A percentile compares a stretch with the other conserved stretches of the same genome.
Conservation (phyloP, 352 stramenopile genomes). For the Phytophthora podocarpi region DNA sequence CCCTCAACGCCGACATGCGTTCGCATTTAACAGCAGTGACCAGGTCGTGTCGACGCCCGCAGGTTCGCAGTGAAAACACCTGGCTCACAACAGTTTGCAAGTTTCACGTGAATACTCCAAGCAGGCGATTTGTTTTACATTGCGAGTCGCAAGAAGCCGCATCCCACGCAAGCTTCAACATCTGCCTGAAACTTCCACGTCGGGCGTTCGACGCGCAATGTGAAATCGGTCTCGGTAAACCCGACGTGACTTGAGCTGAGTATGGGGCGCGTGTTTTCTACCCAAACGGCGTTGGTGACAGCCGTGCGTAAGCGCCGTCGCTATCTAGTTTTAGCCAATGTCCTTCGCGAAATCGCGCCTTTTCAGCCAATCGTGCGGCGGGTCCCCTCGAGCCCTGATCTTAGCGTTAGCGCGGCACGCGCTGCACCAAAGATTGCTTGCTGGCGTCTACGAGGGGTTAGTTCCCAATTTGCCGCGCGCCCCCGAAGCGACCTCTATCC, state of each 20-base stretch:
- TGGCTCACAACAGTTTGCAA: constrained; percentile 6
- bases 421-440: constrained; percentile 26
- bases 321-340: constrained; percentile 34
- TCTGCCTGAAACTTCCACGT: constrained; percentile 35
- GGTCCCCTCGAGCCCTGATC: constrained; percentile 19
- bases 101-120: constrained; percentile 34
- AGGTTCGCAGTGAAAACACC: constrained; percentile 2
- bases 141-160: too few species aligned
- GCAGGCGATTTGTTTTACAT: constrained; percentile 25
- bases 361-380: constrained; percentile 29
- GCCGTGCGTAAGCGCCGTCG: constrained; percentile 48
- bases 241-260: constrained; percentile 18
- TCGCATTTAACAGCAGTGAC: constrained; percentile 31
- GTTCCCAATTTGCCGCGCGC: constrained; percentile 51
- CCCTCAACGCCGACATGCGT: too few species aligned
- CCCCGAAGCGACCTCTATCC: constrained; percentile 17
- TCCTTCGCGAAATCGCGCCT: neutral
- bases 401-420: constrained; percentile 10
- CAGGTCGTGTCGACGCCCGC: constrained; percentile 21
- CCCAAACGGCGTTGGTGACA: constrained; percentile 55
- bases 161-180: too few species aligned
- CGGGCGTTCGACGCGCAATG: constrained; percentile 30
- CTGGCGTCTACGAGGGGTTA: too few species aligned
- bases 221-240: neutral
- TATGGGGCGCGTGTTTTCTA: constrained; percentile 28